phyloP scores from a whole-genome alignment of 352 stramenopile species.

The Globisporangium radiosum region DNA sequence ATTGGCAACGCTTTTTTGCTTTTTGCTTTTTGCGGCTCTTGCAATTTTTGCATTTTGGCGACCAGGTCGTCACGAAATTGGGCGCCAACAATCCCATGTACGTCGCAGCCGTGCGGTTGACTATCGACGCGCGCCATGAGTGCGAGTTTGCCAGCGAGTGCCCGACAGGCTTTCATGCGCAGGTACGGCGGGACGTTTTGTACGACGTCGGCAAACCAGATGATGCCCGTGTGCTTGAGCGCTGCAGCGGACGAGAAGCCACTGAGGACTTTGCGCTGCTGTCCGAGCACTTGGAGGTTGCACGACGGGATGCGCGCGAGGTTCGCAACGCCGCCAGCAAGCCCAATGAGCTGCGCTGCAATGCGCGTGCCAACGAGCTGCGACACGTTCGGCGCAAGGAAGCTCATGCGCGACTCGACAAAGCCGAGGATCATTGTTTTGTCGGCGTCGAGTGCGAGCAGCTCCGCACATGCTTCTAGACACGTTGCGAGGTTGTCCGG shows the following conservation, averaged over 20 bases:
- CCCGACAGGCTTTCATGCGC: constrained; percentile 91
- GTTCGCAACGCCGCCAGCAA: constrained; percentile 92
- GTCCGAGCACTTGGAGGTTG: constrained; percentile 96
- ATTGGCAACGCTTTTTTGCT: constrained; percentile 96
- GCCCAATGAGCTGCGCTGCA: constrained; percentile 91
- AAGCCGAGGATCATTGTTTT: constrained; percentile 88
- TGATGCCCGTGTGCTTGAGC: constrained; percentile 90
- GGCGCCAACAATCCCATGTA: constrained; percentile 56
- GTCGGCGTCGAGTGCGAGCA: constrained; percentile 83
- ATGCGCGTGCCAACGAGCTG: constrained; percentile 93
- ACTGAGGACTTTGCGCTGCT: constrained; percentile 90
- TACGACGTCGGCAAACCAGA: constrained; percentile 93
- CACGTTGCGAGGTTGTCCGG: constrained; percentile 66
- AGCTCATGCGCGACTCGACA: constrained; percentile 90
- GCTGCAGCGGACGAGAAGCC: constrained; percentile 82
- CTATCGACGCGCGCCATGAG: constrained; percentile 93
- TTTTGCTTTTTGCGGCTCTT: constrained; percentile 96
- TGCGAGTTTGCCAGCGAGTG: constrained; percentile 86
- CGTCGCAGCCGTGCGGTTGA: constrained; percentile 70
- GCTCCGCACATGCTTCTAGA: constrained; percentile 75
- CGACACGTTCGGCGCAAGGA: constrained; percentile 90
- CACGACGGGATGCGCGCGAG: constrained; percentile 95
- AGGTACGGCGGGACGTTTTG: constrained; percentile 87
- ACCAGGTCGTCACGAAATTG: constrained; percentile 89
- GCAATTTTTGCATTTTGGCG: constrained; percentile 95